These are phyloP conservation scores for Hypholoma fasciculare DNA, from an alignment of 768 basidiomycete genomes.

Conservation along the genomic window DNA sequence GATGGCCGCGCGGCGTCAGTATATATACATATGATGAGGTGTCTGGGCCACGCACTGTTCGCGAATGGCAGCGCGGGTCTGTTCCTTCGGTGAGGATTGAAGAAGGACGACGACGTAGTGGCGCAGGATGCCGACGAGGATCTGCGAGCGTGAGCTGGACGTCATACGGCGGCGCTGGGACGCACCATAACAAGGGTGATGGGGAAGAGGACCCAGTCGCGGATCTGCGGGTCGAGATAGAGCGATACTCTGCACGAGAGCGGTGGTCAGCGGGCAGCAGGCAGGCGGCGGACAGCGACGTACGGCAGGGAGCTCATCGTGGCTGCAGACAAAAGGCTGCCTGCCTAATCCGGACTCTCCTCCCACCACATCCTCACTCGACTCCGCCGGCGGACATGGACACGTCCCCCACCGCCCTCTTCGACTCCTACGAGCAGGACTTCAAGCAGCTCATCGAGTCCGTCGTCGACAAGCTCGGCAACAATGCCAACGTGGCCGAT, in stretches of 20 bases:
- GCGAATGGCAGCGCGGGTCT: constrained; percentile 73
- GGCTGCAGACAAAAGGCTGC: constrained; percentile 11
- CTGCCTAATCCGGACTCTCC: constrained; percentile 13
- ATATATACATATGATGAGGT: not conserved
- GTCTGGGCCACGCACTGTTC: constrained; percentile 74
- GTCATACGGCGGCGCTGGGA: constrained; percentile 10
- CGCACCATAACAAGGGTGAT: constrained; percentile 96
- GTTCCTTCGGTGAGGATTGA: constrained; percentile 81
- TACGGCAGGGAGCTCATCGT: constrained; percentile 41
- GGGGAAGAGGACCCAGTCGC: constrained; percentile 93
- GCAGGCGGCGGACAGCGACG: constrained; percentile 20
- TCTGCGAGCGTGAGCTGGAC: constrained; percentile 41
- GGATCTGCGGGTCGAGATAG: constrained; percentile 93
- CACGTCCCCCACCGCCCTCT: constrained; percentile 80
- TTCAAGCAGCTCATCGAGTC: constrained; percentile 80
- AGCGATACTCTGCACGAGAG: constrained; percentile 42
- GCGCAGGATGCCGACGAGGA: constrained; percentile 88
- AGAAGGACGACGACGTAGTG: constrained; percentile 91
- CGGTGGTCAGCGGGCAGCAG: not conserved
- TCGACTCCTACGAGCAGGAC: constrained; percentile 91
- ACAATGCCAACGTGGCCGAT: constrained; percentile 47
- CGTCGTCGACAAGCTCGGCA: constrained; percentile 77
- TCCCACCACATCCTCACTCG: constrained; percentile 8
- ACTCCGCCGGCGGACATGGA: constrained; percentile 53
- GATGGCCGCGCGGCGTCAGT: constrained; percentile 1